phyloP scores from a whole-genome alignment of 768 basidiomycete genomes.

The Termitomyces sp. region DNA sequence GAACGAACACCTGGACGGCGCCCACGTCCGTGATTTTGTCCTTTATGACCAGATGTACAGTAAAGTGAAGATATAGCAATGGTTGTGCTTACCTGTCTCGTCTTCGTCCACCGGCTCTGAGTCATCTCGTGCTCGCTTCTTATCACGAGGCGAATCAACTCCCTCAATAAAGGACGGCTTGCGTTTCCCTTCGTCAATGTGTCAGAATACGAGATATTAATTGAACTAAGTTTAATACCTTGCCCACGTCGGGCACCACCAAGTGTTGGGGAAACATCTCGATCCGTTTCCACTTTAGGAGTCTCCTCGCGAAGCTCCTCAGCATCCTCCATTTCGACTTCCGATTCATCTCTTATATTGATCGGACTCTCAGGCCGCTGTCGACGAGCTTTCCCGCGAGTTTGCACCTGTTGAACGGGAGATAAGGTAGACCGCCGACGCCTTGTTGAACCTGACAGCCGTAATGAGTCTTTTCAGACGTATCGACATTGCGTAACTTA shows the following conservation, averaged over 20 bases:
- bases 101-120: conserved; percentile 66
- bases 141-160: conserved; percentile 42
- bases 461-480: background rate
- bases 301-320: conserved; percentile 21
- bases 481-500: conserved; percentile 14
- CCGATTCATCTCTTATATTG: conserved; percentile 9
- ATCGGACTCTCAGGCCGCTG: conserved; percentile 14
- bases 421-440: conserved; percentile 32
- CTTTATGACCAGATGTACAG: conserved; percentile 11
- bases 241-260: conserved; percentile 21
- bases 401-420: conserved; percentile 21
- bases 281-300: conserved; percentile 25
- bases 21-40: conserved; percentile 21
- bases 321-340: conserved; percentile 15
- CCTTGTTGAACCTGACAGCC: conserved; percentile 30
- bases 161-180: conserved; percentile 52
- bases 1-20: conserved; percentile 32
- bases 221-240: conserved; percentile 13
- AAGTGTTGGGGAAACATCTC: conserved; percentile 24
- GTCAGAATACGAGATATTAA: background rate
- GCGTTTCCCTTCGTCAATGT: conserved; percentile 46
- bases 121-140: conserved; percentile 58
- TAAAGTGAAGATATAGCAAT: background rate
- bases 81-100: conserved; percentile 37
- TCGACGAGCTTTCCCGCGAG: conserved; percentile 23